A percentile compares a stretch with the other conserved stretches of the same genome.
These are phyloP conservation scores for Calycina herbarum DNA, from an alignment of 2,329 filamentous ascomycete species.

Conservation along the genomic window DNA sequence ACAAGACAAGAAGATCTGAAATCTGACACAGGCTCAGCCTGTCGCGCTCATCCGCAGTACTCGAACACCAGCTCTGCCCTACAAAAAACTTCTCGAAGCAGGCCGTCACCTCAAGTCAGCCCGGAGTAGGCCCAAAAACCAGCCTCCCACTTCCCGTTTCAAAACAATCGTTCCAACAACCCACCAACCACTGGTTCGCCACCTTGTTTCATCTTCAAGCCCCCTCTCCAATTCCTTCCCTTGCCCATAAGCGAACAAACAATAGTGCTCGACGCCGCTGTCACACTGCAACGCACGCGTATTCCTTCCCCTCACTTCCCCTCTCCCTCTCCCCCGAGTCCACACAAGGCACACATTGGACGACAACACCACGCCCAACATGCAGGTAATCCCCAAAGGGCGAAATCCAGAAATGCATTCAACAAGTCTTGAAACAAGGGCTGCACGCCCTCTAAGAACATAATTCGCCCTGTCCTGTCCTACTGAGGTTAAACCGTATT, in stretches of 20 bases:
- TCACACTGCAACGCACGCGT: not conserved
- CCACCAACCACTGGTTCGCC: not conserved
- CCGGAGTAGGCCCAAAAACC: not conserved
- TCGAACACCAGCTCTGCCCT: not conserved
- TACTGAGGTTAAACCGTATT: not conserved
- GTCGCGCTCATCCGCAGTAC: not conserved
- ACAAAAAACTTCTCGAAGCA: not conserved
- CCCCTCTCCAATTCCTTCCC: not conserved
- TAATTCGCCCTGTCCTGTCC: slow-evolving; percentile 1
- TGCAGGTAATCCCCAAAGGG: slow-evolving; percentile 4
- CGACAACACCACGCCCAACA: not conserved
- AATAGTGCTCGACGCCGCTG: not conserved
- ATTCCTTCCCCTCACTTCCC: not conserved
- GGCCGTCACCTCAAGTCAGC: not conserved
- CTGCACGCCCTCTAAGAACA: not conserved
- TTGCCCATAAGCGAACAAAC: not conserved
- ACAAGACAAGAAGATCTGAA: slow-evolving; percentile 1
- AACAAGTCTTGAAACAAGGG: not conserved
- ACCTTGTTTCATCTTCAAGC: slow-evolving; percentile 3
- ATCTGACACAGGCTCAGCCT: not conserved
- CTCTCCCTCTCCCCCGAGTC: not conserved
- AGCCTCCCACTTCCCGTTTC: not conserved
- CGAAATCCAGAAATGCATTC: not conserved
- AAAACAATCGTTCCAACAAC: not conserved
- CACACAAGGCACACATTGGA: not conserved